These are phyloP conservation scores for Moniliella sp. DNA, from an alignment of 1,284 basidiomycete species.

Conservation along the genomic window DNA sequence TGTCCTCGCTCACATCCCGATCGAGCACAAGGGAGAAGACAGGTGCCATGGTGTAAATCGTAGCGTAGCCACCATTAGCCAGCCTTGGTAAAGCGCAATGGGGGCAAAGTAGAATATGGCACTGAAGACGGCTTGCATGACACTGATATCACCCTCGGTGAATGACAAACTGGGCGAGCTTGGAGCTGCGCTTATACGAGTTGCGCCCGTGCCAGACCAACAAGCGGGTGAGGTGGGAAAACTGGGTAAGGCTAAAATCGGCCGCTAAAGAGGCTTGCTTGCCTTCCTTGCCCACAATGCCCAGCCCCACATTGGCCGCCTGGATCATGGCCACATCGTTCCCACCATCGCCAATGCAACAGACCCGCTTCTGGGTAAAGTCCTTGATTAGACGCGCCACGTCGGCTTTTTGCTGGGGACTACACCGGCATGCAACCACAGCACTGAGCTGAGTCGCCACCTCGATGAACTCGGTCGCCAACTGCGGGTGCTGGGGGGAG, in stretches of 20 bases:
- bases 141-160: conserved; percentile 87
- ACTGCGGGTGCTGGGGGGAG: too few species aligned
- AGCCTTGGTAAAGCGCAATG: conserved; percentile 90
- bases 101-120: conserved; percentile 97
- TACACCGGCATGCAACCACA: conserved; percentile 90
- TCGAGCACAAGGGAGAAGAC: conserved; percentile 92
- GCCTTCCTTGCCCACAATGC: conserved; percentile 95
- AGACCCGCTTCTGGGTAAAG: conserved; percentile 77
- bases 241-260: conserved; percentile 90
- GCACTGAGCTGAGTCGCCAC: conserved; percentile 84
- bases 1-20: conserved; percentile 79
- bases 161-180: conserved; percentile 93
- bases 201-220: conserved; percentile 92
- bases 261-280: conserved; percentile 92
- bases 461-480: conserved; percentile 80
- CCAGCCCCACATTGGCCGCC: conserved; percentile 76
- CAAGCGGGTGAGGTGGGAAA: conserved; percentile 78
- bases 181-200: conserved; percentile 89
- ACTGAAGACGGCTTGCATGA: conserved; percentile 72
- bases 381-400: conserved; percentile 74
- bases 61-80: conserved; percentile 97
- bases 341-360: conserved; percentile 86
- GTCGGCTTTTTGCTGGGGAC: conserved; percentile 94
- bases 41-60: conserved; percentile 91
- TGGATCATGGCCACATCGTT: conserved; percentile 94